A percentile compares a stretch with the other conserved stretches of the same genome.
These are phyloP conservation scores for Hypsizygus ulmarius DNA, from an alignment of 1,284 basidiomycete species.

Conservation along the genomic window DNA sequence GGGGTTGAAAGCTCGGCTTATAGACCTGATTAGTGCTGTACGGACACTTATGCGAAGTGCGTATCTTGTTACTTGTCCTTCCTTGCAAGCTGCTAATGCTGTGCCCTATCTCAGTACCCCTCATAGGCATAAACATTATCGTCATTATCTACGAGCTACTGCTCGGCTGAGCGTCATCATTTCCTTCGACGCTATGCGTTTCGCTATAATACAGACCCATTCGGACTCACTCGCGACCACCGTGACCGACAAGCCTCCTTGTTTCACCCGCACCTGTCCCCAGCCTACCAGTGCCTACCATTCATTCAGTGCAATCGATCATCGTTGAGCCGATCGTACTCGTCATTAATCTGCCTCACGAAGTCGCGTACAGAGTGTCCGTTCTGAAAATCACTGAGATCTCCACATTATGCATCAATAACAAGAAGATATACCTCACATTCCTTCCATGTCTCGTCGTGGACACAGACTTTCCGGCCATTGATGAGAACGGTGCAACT, in stretches of 20 bases:
- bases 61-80: slow-evolving; percentile 23
- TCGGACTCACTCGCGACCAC: no score
- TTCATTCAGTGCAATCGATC: no score
- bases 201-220: background rate
- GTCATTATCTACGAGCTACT: slow-evolving; percentile 82
- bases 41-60: slow-evolving; percentile 92
- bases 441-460: slow-evolving; percentile 76
- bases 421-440: slow-evolving; percentile 67
- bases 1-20: slow-evolving; percentile 80
- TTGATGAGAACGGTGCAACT: slow-evolving; percentile 85
- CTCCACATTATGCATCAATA: background rate
- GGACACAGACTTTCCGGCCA: slow-evolving; percentile 66
- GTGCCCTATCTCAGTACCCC: slow-evolving; percentile 62
- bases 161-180: slow-evolving; percentile 45
- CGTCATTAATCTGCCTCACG: slow-evolving; percentile 73
- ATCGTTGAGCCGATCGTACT: slow-evolving; percentile 63
- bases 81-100: slow-evolving; percentile 10
- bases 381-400: slow-evolving; percentile 42
- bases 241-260: no score
- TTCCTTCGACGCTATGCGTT: background rate
- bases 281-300: no score
- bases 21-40: slow-evolving; percentile 92
- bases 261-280: no score
- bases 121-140: slow-evolving; percentile 80
- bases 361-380: slow-evolving; percentile 77